Evolutionary conservation across 2,329 filamentous ascomycete species (phyloP), one percentile per base, ranked within the genome.

Genomic region (Trichoderma aggressivum): DNA sequence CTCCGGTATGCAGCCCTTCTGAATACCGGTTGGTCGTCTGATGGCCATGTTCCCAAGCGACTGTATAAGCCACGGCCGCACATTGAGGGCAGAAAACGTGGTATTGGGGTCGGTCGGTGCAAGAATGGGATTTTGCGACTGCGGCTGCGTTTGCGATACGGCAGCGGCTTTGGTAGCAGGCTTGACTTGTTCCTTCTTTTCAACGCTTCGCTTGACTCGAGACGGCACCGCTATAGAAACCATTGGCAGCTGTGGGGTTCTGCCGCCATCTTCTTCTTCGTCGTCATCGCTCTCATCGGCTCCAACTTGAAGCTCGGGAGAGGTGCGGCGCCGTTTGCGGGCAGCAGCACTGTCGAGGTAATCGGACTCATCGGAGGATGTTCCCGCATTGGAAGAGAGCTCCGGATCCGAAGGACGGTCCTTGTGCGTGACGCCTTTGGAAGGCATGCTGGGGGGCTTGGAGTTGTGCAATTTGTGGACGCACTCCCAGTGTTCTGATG

Each of bases 1-100:
- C 79, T 96, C 92, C 1, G 95, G 94, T 77, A 99, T 98, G 79
- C 93, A 97, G 66, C 90, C 91, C 77, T 92, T 93, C 77, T 99
- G 96, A 84, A 99, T 98, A 18, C 92, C 91, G 0, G 96, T 99
- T 0, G 96, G 96, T 71, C 91, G 87, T 78, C 89, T 92, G 79
- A 99, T 98, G 34, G 94, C 93, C 87, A 90, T 88, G 77, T 88
- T 89, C 68, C 82, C 81, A 59, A 99, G 85, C 1, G 95, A 95
- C 72, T 91, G 89, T 2, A 97, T 90, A 5, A 99, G 89, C 96
- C 96, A 99, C 79, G 93, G 93, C 47, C 89, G 87, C 58, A 97
- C 90, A 64, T 88, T 85, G 65, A 98, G 83, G 12, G 89, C 88
- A 21, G 90, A 87, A 78, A 97, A 97, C 10, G 87, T 92, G 21